Percentiles rank a stretch among this genome's conserved stretches.
Evolutionary conservation across 176 grass and related monocot species (phyloP).

Genomic region (Triticum timopheevii): DNA sequence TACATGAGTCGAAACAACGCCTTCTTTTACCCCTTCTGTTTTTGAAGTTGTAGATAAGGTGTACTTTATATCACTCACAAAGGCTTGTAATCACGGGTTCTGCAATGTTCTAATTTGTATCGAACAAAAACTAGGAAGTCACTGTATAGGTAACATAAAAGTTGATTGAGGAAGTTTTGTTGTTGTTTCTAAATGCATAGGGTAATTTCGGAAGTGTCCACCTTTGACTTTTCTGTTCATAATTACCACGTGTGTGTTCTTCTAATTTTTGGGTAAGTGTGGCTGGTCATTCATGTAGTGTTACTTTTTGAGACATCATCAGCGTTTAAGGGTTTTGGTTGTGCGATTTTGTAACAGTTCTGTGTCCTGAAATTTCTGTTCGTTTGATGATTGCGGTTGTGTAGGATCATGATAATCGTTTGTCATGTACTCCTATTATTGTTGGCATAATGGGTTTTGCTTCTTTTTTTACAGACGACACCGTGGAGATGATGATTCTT

Average conservation of each 20-base stretch:
- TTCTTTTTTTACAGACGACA: conserved; percentile 9
- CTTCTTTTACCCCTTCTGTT: too few species aligned
- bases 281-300: neutral
- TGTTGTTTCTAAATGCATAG: neutral
- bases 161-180: neutral
- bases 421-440: neutral
- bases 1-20: too few species aligned
- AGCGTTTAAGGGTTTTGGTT: neutral
- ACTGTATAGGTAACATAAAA: neutral
- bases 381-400: neutral
- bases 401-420: neutral
- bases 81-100: neutral
- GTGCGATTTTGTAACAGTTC: neutral
- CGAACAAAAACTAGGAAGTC: neutral
- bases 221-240: neutral
- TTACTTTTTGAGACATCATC: neutral
- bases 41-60: too few species aligned
- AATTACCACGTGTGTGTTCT: neutral
- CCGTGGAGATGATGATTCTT: neutral
- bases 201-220: neutral
- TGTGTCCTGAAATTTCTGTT: neutral
- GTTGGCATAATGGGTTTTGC: neutral
- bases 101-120: neutral
- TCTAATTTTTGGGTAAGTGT: neutral
- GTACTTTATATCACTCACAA: neutral